Base-by-base conservation (phyloP, 2,329 filamentous ascomycete genomes). In the Hypocrella siamensis region DNA sequence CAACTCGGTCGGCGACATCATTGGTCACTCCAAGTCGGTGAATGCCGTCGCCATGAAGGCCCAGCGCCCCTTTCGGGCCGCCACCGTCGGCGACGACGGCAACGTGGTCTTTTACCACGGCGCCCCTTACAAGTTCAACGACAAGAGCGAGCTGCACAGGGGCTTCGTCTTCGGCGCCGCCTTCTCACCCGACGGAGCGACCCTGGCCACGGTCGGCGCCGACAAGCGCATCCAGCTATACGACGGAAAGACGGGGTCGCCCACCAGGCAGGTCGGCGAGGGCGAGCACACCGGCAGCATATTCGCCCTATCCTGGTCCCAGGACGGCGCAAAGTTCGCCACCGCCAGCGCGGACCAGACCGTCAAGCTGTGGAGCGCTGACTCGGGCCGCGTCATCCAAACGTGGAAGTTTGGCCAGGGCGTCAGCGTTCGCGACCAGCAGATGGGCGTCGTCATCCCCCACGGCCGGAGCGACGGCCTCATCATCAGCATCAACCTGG, bases 261-360 rank as follows among this genome's bases (percentile, higher is more conserved):
- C 79, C 1, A 81, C 75, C 28, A 70, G 63, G 36, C 68, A 82
- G 43, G 78, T 98, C 44, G 80, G 79, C 8, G 78, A 88, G 41
- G 77, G 74, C n/a, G 76, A 75, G 41, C 90, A 98, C 53, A 88
- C 76, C 5, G 90, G 90, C 30, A 93, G 84, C 51, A 90, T 98
- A 36, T 93, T 94, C 48, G 78, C 79, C 16, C 75, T 96, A 5
- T 84, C 82, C 14, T 98, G 90, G 90, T 72, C 82, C 2, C 73
- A 74, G 38, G 85, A 96, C 51, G 85, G 84, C 17, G 85, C 76
- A 48, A 75, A 73, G 44, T 75, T 98, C 41, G 88, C 82, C 18
- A 98, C 90, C 2, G 83, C 85, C 12, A 93, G 85, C 46, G 88
- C 84, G 7, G 90, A 98, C 51, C 84, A 90, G 58, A 94, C 85